Conservation (phyloP, 148 eudicot genomes). For the Dysphania ambrosioides region DNA sequence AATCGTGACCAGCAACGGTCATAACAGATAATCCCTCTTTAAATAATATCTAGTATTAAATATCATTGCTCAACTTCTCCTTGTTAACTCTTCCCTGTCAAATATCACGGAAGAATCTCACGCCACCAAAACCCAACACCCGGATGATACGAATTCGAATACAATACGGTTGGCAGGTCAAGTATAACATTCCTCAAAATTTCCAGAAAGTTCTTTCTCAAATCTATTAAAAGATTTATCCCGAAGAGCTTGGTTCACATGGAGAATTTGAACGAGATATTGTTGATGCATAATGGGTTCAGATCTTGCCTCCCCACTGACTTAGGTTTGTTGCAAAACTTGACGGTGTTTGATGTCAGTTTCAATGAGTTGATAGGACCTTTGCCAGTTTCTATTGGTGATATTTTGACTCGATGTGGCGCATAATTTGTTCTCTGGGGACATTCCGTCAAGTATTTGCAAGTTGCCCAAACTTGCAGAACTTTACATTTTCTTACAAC, state of each 20-base stretch:
- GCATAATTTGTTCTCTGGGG: slow-evolving; percentile 62
- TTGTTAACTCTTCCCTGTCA: too few relatives aligned
- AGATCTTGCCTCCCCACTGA: slow-evolving; percentile 63
- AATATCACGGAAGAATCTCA: too few relatives aligned
- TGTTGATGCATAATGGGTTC: slow-evolving; percentile 66
- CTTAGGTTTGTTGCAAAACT: slow-evolving; percentile 57
- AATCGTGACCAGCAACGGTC: too few relatives aligned
- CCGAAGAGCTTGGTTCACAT: slow-evolving; percentile 84
- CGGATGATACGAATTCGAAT: too few relatives aligned
- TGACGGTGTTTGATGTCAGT: slow-evolving; percentile 86
- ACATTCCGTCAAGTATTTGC: slow-evolving; percentile 68
- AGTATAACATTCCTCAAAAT: too few relatives aligned
- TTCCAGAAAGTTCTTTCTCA: too few relatives aligned
- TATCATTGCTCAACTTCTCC: too few relatives aligned
- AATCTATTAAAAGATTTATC: too few relatives aligned
- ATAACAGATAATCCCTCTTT: too few relatives aligned
- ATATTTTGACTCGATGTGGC: slow-evolving; percentile 66
- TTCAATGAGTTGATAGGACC: slow-evolving; percentile 63
- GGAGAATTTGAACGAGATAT: slow-evolving; percentile 68
- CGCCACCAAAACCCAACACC: too few relatives aligned
- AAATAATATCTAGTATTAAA: too few relatives aligned
- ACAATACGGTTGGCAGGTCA: too few relatives aligned
- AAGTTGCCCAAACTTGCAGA: slow-evolving; percentile 58
- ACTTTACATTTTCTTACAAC: slow-evolving; percentile 74
- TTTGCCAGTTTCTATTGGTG: slow-evolving; percentile 60